Evolutionary conservation across 345 rosid species (phyloP).

Genomic region (Punica granatum): DNA sequence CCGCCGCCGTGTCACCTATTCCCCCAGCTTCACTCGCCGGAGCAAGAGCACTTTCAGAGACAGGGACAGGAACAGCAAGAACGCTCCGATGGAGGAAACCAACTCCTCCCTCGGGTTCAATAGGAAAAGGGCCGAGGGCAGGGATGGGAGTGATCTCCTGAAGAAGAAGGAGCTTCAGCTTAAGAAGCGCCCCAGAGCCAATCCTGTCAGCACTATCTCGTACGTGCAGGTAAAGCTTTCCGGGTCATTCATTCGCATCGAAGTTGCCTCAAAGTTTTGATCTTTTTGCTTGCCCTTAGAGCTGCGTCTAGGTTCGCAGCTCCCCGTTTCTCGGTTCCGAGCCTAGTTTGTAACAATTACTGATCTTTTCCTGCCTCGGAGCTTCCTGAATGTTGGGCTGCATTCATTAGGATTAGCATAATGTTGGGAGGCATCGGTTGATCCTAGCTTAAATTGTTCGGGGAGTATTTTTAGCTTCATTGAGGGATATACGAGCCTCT

Average conservation of each 20-base stretch:
- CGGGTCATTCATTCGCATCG: too few species aligned
- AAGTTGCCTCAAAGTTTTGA: slow-evolving; percentile 1
- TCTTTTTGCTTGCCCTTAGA: neutral
- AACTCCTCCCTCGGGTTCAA: slow-evolving; percentile 54
- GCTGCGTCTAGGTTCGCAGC: neutral
- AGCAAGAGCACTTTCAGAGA: slow-evolving; percentile 7
- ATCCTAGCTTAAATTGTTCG: too few species aligned
- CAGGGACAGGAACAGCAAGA: slow-evolving; percentile 6
- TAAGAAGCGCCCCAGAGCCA: slow-evolving; percentile 50
- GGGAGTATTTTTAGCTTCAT: too few species aligned
- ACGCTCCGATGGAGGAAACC: slow-evolving; percentile 28
- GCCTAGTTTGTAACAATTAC: neutral
- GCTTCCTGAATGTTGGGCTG: neutral
- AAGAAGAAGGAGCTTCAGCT: slow-evolving; percentile 70
- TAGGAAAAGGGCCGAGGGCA: slow-evolving; percentile 77
- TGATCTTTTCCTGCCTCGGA: too few species aligned
- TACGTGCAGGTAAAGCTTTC: slow-evolving; percentile 71
- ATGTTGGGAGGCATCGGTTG: neutral
- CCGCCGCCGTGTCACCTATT: slow-evolving; percentile 4
- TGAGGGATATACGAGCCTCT: too few species aligned
- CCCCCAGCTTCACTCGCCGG: slow-evolving; percentile 7
- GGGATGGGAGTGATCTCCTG: slow-evolving; percentile 41
- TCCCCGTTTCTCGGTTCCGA: neutral
- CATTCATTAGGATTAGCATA: neutral
- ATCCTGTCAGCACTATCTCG: slow-evolving; percentile 78